Evolutionary conservation across 352 stramenopile genomes (phyloP), one percentile per base, ranked within the genome.

Genomic region (Phytophthora agathidicida): DNA sequence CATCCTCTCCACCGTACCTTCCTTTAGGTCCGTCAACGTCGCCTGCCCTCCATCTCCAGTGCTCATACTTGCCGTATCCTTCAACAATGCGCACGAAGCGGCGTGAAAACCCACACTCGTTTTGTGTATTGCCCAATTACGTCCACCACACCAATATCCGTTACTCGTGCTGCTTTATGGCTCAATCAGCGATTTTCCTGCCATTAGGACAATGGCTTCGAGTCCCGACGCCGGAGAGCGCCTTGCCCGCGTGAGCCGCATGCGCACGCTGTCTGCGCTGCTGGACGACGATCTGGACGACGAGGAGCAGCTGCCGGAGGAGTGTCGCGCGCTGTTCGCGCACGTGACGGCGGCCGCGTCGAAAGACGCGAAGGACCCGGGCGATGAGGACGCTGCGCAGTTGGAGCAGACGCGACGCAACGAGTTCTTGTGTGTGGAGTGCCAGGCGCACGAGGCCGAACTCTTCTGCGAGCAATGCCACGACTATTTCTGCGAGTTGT

Each of bases 401-500:
- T 47, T 74, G 32, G 67, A 71, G 38, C 71, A 66, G 48, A 65
- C 47, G 32, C 60, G 51, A 16, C 44, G 27, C 45, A 70, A 72
- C 45, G 80, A 73, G 49, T 82, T 91, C 51, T 39, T 73, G 60
- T 92, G 83, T 53, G 73, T 92, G 52, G 85, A 93, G 71, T 93
- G 85, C 41, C 51, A 68, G 22, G 82, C 71, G 14, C 77, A 91
- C 57, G 77, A 78, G 28, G 78, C 81, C 27, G 79, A 91, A 37
- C 63, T 92, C 35, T 93, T 91, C 48, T 96, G 88, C 53, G 88
- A 94, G 71, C 83, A 94, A 62, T 96, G 88, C 55, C 79, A 93
- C 61, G 86, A 96, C 69, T 92, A 94, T 61, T 96, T 93, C 50
- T 96, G 87, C 41, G 80, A 88, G 48, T 64, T 96, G 6, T 96